Evolutionary conservation across 169 alveolate species (phyloP).

Genomic region (Amoebophrya sp.): DNA sequence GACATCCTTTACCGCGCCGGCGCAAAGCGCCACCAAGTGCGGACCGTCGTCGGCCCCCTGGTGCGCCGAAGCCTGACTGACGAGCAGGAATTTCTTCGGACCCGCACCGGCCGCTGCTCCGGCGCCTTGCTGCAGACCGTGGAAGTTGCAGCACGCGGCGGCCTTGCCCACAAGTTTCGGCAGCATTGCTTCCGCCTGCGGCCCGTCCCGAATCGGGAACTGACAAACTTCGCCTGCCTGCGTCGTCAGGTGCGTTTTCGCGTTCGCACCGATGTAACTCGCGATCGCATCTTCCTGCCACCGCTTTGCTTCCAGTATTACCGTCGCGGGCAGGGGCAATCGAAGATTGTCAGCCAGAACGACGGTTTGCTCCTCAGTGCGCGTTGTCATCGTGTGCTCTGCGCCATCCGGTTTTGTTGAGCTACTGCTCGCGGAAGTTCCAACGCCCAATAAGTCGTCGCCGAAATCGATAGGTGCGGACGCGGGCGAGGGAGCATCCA

Average conservation of each 20-base stretch:
- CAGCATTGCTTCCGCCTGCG: background rate
- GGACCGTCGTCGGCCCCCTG: background rate
- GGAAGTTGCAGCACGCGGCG: background rate
- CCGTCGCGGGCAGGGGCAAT: background rate
- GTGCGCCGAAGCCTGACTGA: background rate
- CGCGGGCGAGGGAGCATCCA: no score
- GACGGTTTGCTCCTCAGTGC: no score
- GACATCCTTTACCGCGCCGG: background rate
- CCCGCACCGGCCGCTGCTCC: background rate
- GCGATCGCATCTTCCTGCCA: background rate
- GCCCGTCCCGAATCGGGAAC: background rate
- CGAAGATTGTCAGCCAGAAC: no score
- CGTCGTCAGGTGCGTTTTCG: background rate
- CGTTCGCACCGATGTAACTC: background rate
- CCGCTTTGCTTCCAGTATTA: background rate
- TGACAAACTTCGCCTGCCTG: background rate
- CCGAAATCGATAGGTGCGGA: no score
- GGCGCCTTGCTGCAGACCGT: background rate
- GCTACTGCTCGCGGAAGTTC: no score
- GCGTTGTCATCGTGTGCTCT: no score
- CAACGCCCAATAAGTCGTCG: no score
- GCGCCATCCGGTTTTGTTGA: no score
- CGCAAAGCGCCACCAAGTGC: background rate
- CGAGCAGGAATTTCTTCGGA: background rate
- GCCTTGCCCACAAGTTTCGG: background rate